These are phyloP conservation scores for Penicillium griseofulvum DNA, from an alignment of 2,329 filamentous ascomycete species.

Conservation along the genomic window DNA sequence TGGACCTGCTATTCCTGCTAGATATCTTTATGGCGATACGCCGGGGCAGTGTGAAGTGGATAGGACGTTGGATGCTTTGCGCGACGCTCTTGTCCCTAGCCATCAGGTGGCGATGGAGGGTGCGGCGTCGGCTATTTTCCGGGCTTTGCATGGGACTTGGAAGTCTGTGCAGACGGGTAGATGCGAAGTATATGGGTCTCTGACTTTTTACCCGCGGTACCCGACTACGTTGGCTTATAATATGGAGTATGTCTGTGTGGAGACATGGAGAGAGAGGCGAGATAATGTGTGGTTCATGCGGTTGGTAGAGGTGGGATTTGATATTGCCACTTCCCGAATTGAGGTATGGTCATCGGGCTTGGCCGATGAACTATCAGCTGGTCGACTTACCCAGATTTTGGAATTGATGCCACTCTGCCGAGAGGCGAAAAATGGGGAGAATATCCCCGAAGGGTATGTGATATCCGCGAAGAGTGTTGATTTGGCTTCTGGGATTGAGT, in stretches of 20 bases:
- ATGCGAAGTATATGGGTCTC: slow-evolving; percentile 54
- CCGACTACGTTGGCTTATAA: slow-evolving; percentile 49
- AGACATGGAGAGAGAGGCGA: slow-evolving; percentile 7
- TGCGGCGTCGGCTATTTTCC: slow-evolving; percentile 65
- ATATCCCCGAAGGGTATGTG: slow-evolving; percentile 12
- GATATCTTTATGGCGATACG: slow-evolving; percentile 45
- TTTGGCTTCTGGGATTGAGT: neutral
- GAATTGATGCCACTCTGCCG: slow-evolving; percentile 2
- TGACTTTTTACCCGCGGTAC: slow-evolving; percentile 61
- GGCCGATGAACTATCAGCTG: neutral
- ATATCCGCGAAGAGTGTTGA: slow-evolving; percentile 10
- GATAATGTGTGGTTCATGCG: slow-evolving; percentile 10
- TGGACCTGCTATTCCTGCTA: slow-evolving; percentile 53
- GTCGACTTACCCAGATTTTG: slow-evolving; percentile 7
- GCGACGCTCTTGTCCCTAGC: slow-evolving; percentile 33
- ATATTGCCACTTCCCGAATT: slow-evolving; percentile 9
- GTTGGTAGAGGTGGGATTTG: slow-evolving; percentile 5
- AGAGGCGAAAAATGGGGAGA: neutral
- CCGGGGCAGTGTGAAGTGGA: slow-evolving; percentile 26
- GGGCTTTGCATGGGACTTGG: slow-evolving; percentile 70
- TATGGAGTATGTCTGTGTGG: slow-evolving; percentile 35
- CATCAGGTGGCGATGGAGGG: slow-evolving; percentile 51
- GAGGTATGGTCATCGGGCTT: slow-evolving; percentile 12
- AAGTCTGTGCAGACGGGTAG: slow-evolving; percentile 45
- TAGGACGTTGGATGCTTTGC: slow-evolving; percentile 52